Percentiles rank a stretch among this genome's conserved stretches.
These are phyloP conservation scores for Lachnellula subtilissima DNA, from an alignment of 2,329 filamentous ascomycete species.

Conservation along the genomic window DNA sequence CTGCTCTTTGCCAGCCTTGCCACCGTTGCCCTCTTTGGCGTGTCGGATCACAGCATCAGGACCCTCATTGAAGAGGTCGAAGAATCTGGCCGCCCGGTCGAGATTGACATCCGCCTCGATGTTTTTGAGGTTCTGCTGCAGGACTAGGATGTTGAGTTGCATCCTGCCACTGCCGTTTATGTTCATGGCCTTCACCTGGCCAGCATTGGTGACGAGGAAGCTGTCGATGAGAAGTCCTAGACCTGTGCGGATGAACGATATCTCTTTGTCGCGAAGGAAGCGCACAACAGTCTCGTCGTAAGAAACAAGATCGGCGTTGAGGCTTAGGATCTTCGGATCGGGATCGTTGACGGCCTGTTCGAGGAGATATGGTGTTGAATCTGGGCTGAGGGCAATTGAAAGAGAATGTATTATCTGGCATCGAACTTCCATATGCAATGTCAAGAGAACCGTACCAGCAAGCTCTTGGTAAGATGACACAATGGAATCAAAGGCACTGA, in stretches of 20 bases:
- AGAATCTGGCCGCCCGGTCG: constrained; percentile 61
- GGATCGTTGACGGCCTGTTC: constrained; percentile 73
- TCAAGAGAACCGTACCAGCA: constrained; percentile 72
- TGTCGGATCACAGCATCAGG: constrained; percentile 60
- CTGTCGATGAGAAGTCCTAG: constrained; percentile 74
- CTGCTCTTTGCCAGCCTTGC: constrained; percentile 34
- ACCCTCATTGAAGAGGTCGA: constrained; percentile 61
- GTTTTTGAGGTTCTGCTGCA: constrained; percentile 96
- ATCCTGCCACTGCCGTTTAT: constrained; percentile 76
- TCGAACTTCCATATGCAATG: constrained; percentile 82
- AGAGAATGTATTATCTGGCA: constrained; percentile 82
- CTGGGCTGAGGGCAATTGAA: constrained; percentile 54
- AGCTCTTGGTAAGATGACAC: constrained; percentile 78
- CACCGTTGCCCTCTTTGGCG: constrained; percentile 46
- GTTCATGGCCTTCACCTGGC: constrained; percentile 78
- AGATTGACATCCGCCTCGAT: constrained; percentile 69
- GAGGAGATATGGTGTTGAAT: constrained; percentile 56
- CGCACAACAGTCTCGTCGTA: constrained; percentile 79
- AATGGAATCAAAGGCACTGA: constrained; percentile 78
- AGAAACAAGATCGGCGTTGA: constrained; percentile 79
- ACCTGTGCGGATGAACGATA: constrained; percentile 69
- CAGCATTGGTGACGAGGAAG: constrained; percentile 69
- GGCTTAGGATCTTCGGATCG: constrained; percentile 71
- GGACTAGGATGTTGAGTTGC: constrained; percentile 87
- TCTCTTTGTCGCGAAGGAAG: constrained; percentile 67